A percentile compares a stretch with the other conserved stretches of the same genome.
Evolutionary conservation across 345 rosid species (phyloP).

Genomic region (Brassica nigra): DNA sequence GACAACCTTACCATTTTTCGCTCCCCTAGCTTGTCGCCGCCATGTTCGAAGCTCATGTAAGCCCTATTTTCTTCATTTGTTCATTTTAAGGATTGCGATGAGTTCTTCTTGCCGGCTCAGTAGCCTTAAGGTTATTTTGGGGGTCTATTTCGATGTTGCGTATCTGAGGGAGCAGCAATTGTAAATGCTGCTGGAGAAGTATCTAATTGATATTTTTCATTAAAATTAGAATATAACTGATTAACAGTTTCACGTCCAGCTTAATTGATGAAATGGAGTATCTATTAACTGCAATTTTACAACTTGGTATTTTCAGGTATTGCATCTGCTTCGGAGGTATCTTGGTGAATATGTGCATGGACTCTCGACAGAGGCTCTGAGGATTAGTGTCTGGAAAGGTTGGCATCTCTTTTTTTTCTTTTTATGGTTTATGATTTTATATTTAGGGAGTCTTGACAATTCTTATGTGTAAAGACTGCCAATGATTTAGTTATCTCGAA

Average conservation of each 20-base stretch:
- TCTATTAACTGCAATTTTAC: constrained; percentile 4
- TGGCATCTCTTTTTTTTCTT: not conserved
- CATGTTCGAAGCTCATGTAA: constrained; percentile 96
- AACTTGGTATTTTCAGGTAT: constrained; percentile 56
- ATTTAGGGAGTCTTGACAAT: not conserved
- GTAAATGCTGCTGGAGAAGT: constrained; percentile 12
- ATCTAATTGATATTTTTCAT: constrained; percentile 9
- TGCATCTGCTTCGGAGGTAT: constrained; percentile 95
- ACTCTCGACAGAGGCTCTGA: constrained; percentile 85
- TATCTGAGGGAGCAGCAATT: constrained; percentile 6
- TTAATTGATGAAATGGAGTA: constrained; percentile 8
- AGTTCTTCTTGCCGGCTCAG: not conserved
- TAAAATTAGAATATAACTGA: not conserved
- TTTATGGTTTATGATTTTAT: not conserved
- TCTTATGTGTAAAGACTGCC: constrained; percentile 2
- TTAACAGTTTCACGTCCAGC: constrained; percentile 2
- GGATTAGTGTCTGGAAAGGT: constrained; percentile 99
- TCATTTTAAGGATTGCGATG: constrained; percentile 19
- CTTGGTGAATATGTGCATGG: constrained; percentile 97
- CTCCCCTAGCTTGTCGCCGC: constrained; percentile 41
- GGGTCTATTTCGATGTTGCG: not conserved
- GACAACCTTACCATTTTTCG: constrained; percentile 10
- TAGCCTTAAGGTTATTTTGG: not conserved
- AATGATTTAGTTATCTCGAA: constrained; percentile 9
- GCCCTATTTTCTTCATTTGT: constrained; percentile 15